Evolutionary conservation across 2,329 filamentous ascomycete species (phyloP).

Genomic region (Fusarium temperatum): DNA sequence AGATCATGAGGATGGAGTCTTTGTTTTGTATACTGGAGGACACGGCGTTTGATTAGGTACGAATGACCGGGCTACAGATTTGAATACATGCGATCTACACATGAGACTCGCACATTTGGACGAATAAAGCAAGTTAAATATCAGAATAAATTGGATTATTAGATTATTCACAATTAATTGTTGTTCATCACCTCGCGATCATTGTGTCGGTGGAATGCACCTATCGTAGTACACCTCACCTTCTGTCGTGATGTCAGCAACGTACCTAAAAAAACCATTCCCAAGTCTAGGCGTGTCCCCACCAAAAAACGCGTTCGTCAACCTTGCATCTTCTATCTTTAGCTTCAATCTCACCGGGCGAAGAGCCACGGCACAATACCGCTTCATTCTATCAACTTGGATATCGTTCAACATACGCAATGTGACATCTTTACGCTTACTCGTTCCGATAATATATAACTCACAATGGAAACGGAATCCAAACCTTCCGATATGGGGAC

Average conservation of each 20-base stretch:
- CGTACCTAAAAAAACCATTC: conserved; percentile 34
- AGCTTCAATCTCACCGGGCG: conserved; percentile 6
- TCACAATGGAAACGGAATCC: conserved; percentile 44
- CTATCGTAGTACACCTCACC: conserved; percentile 19
- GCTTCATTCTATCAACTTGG: not conserved
- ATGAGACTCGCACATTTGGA: conserved; percentile 1
- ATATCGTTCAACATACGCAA: conserved; percentile 17
- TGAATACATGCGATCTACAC: not conserved
- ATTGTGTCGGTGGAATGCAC: not conserved
- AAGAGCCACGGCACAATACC: conserved; percentile 11
- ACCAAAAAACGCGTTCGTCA: conserved; percentile 39
- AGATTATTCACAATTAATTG: not conserved
- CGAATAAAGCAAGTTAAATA: not conserved
- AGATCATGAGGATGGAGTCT: conserved; percentile 12
- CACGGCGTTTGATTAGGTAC: conserved; percentile 20
- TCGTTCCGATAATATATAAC: conserved; percentile 14
- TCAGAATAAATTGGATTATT: not conserved
- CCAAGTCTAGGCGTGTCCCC: conserved; percentile 9
- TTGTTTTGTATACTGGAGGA: conserved; percentile 1
- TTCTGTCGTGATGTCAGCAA: conserved; percentile 37
- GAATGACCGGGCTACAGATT: not conserved
- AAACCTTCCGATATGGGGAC: conserved; percentile 47
- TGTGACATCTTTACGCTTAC: conserved; percentile 26
- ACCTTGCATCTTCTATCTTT: conserved; percentile 31
- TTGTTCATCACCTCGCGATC: not conserved